Evolutionary conservation across 495 filamentous ascomycete genomes (phyloP), one percentile per base, ranked within the genome.

Genomic region (Hypoxylon lienhwacheense): DNA sequence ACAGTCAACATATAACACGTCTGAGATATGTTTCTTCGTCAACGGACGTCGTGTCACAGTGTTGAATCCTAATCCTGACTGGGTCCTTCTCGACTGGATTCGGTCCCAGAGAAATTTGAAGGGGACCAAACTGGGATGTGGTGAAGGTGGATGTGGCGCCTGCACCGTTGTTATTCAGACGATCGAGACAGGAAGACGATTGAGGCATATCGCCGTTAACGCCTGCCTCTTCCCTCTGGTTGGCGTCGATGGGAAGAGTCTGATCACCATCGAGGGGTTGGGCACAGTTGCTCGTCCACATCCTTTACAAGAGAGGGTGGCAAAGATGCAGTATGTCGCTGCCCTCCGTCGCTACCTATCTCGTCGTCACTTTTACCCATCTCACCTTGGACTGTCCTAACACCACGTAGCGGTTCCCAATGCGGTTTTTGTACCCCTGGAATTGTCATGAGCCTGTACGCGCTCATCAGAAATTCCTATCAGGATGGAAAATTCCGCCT

Each of bases 161-260:
- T 95, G 89, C 61, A 95, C 89, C 11, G 89, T 95, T 49, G 89
- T 93, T 12, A 78, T 93, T 5, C 87, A 92, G 66, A 79, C 83
- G 45, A 89, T 88, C 59, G 85, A 84, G 11, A 90, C 86, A 7
- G 90, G 86, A 36, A 83, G 80, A 64, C 79, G 84, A 63, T 77
- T 93, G 17, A 89, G 89, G 53, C 87, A 92, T 67, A 81, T 85
- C 28, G 85, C 82, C 1, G 84, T 92, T 26, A 92, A 92, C 59
- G 89, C 89, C n/a, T 93, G 89, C 66, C 75, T 93, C 29, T 89
- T 88, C 14, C 89, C 89, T 0, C 70, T 95, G 45, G 81, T 91
- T 12, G 89, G 87, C 52, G 82, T 95, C 10, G 89, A 92, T 71
- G 89, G 89, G n/a, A 95, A 95, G 70, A 90, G 92, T 77, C 86